Percentiles rank a stretch among this genome's conserved stretches.
These are phyloP conservation scores for Penicillium corylophilum DNA, from an alignment of 2,329 filamentous ascomycete genomes.

Conservation along the genomic window DNA sequence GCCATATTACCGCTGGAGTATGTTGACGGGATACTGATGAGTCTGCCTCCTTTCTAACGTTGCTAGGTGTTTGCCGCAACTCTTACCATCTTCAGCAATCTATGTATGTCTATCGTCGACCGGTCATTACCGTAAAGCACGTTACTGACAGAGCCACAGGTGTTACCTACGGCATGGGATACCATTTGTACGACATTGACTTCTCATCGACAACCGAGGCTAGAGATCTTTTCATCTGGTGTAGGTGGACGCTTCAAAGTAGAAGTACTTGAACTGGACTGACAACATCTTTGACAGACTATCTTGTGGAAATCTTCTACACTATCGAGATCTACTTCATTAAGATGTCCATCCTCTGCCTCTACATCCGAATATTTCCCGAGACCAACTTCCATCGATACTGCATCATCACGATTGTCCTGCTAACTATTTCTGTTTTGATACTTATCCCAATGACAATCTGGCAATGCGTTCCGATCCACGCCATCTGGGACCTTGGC, in stretches of 20 bases:
- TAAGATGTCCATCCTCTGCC: slow-evolving; percentile 18
- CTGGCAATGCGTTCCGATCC: slow-evolving; percentile 7
- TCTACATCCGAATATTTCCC: slow-evolving; percentile 22
- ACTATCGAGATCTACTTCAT: slow-evolving; percentile 5
- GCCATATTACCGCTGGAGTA: slow-evolving; percentile 5
- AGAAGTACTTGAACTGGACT: background rate
- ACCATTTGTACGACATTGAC: slow-evolving; percentile 7
- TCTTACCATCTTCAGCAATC: background rate
- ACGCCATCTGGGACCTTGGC: slow-evolving; percentile 5
- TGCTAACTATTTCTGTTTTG: background rate
- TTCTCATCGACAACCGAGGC: slow-evolving; percentile 2
- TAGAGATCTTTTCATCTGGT: background rate
- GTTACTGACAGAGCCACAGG: background rate
- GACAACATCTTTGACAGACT: background rate
- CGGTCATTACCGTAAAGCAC: background rate
- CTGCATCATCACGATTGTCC: background rate
- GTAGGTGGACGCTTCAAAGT: background rate
- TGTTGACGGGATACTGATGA: background rate
- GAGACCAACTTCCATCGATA: slow-evolving; percentile 5
- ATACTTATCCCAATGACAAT: slow-evolving; percentile 7
- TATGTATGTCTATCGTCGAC: background rate
- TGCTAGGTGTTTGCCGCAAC: background rate
- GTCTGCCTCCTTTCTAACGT: background rate
- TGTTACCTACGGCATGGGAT: slow-evolving; percentile 5
- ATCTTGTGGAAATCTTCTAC: slow-evolving; percentile 20